Evolutionary conservation across 139 green algal genomes (phyloP).

Genomic region (Volvox africanus): DNA sequence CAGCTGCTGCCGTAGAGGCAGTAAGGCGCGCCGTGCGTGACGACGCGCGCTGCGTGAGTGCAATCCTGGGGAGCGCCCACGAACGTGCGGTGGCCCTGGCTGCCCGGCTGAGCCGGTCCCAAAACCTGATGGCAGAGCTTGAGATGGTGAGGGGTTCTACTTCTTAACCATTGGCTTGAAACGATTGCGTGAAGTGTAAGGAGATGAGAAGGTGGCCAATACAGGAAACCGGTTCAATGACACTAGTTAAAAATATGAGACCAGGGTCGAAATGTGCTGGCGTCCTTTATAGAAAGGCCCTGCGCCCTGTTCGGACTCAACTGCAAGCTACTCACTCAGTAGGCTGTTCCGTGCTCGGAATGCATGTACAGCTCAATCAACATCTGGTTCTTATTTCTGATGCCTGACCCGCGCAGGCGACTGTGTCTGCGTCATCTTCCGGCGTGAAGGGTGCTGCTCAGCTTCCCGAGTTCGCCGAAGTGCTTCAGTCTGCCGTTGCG

Average conservation of each 20-base stretch:
- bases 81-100: slow-evolving; percentile 25
- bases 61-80: slow-evolving; percentile 37
- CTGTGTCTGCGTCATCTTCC: neutral
- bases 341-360: too few species aligned
- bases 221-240: too few species aligned
- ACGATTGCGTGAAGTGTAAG: too few species aligned
- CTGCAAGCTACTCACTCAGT: too few species aligned
- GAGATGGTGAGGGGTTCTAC: slow-evolving; percentile 20
- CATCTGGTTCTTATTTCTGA: too few species aligned
- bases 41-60: slow-evolving; percentile 13
- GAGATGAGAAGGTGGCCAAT: too few species aligned
- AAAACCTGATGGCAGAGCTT: slow-evolving; percentile 44
- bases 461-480: slow-evolving; percentile 37
- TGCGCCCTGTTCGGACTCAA: too few species aligned
- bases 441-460: neutral
- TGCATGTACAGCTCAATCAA: too few species aligned
- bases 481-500: slow-evolving; percentile 18
- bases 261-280: too few species aligned
- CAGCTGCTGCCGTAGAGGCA: neutral
- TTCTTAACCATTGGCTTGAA: too few species aligned
- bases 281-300: too few species aligned
- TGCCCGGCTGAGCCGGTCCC: slow-evolving; percentile 12
- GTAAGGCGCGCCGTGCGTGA: slow-evolving; percentile 5
- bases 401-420: neutral
- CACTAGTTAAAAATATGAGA: too few species aligned